Conservation (phyloP, 2,329 filamentous ascomycete species). For the Xylaria sp. region DNA sequence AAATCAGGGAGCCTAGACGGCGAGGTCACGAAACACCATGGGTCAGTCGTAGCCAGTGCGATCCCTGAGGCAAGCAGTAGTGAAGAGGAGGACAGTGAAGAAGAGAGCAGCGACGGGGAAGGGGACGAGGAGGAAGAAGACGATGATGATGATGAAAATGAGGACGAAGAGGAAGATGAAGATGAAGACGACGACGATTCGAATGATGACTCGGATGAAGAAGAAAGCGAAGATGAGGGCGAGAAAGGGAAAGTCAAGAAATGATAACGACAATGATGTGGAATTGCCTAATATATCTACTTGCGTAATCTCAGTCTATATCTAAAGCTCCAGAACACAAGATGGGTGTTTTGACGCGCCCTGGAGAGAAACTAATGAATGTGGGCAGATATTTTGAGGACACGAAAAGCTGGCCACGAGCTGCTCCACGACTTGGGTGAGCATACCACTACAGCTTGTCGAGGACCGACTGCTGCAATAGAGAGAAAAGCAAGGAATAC, state of each 20-base stretch:
- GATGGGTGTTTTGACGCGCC: background rate
- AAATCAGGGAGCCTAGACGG: slow-evolving; percentile 38
- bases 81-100: slow-evolving; percentile 48
- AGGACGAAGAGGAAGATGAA: slow-evolving; percentile 34
- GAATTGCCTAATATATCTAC: slow-evolving; percentile 14
- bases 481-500: background rate
- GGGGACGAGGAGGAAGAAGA: slow-evolving; percentile 45
- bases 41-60: slow-evolving; percentile 42
- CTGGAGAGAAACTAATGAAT: background rate
- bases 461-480: background rate
- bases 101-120: slow-evolving; percentile 49
- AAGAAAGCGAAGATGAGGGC: slow-evolving; percentile 22
- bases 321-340: background rate
- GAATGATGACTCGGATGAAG: slow-evolving; percentile 34
- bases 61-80: slow-evolving; percentile 48
- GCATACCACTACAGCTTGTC: background rate
- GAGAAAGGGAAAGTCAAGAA: slow-evolving; percentile 28
- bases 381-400: background rate
- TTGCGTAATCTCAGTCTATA: background rate
- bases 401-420: background rate
- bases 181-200: slow-evolving; percentile 40
- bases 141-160: slow-evolving; percentile 40
- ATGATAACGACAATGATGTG: slow-evolving; percentile 34
- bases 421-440: background rate
- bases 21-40: slow-evolving; percentile 34